A percentile compares a stretch with the other conserved stretches of the same genome.
Evolutionary conservation across 164 flowering plant genomes (phyloP).

Genomic region (Cinnamomum micranthum): DNA sequence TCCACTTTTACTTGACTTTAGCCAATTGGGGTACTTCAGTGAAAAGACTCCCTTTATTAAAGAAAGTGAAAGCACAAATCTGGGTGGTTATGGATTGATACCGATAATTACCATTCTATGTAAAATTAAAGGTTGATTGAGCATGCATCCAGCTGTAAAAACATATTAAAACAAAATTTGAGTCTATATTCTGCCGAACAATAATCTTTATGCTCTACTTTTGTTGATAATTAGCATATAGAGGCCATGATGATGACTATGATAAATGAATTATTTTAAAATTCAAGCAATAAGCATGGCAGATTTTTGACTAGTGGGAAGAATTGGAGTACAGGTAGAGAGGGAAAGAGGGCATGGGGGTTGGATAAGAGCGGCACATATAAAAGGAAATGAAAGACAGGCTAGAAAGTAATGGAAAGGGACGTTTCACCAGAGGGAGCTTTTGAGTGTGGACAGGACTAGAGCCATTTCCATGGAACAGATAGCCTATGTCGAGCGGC

Average conservation of each 20-base stretch:
- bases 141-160: too few relatives aligned
- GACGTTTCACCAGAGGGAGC: neutral
- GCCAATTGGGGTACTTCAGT: neutral
- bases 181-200: neutral
- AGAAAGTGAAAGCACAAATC: neutral
- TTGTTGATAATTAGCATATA: too few relatives aligned
- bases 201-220: neutral
- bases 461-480: neutral
- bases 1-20: neutral
- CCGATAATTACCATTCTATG: too few relatives aligned
- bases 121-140: too few relatives aligned
- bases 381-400: constrained; percentile 1
- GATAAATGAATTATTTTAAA: too few relatives aligned
- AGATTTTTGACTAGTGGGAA: neutral
- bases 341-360: neutral
- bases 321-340: neutral
- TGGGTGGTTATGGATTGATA: neutral
- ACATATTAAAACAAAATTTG: too few relatives aligned
- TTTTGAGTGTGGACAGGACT: neutral
- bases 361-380: neutral
- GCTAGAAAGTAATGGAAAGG: neutral
- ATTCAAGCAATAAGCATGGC: neutral
- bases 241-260: too few relatives aligned
- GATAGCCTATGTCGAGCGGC: neutral
- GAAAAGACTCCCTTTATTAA: neutral